phyloP scores from a whole-genome alignment of 176 grass and related monocot genomes.

The Hsuehochloa calcarea region DNA sequence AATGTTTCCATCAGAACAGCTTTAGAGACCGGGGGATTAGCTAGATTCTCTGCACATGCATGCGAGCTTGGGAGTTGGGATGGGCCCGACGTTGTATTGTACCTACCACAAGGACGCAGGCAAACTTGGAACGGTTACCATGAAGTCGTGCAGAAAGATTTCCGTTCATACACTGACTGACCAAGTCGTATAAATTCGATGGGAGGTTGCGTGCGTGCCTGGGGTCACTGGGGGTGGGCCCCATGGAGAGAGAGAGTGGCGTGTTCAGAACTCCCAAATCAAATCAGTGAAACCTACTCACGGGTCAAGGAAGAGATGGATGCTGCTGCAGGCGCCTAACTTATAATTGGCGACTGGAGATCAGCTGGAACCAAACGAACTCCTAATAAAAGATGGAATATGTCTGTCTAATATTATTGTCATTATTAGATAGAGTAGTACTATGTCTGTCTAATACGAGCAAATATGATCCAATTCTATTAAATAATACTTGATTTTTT shows the following conservation, averaged over 20 bases:
- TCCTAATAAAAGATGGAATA: too few species aligned
- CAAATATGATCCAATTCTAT: too few species aligned
- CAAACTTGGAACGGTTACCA: not conserved
- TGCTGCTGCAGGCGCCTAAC: not conserved
- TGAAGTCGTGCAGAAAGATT: not conserved
- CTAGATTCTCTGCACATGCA: too few species aligned
- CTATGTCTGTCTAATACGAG: too few species aligned
- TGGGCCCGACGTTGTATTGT: not conserved
- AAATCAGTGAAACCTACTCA: not conserved
- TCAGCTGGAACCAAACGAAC: slow-evolving; percentile 10
- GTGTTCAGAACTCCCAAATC: not conserved
- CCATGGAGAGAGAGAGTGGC: not conserved
- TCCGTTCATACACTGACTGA: too few species aligned
- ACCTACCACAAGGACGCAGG: too few species aligned
- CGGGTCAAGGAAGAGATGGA: not conserved
- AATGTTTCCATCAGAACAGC: not conserved
- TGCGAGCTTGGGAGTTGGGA: not conserved
- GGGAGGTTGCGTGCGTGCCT: not conserved
- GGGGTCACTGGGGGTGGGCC: not conserved
- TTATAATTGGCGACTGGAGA: not conserved
- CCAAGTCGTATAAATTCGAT: not conserved
- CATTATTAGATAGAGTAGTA: too few species aligned
- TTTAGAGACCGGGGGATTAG: too few species aligned
- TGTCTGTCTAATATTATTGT: too few species aligned
- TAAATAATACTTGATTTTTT: too few species aligned